Conservation (phyloP, 805 yeast species). For the Wickerhamomyces pijperi region DNA sequence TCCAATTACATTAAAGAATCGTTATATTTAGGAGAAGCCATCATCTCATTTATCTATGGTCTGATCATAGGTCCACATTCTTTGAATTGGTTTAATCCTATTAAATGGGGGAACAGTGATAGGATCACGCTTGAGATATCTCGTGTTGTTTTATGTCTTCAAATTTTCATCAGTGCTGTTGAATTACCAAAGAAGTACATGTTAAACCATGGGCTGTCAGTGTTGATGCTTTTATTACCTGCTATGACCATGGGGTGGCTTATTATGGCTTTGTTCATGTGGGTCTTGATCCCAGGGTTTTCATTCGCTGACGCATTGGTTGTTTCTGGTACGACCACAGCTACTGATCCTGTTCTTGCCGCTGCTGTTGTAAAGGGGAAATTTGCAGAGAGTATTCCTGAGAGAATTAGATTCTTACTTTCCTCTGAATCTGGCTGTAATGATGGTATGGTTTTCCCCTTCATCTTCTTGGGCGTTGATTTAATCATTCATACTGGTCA, state of each 20-base stretch:
- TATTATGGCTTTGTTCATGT: constrained; percentile 66
- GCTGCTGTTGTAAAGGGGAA: constrained; percentile 93
- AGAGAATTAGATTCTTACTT: constrained; percentile 72
- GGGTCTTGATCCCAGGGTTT: no score
- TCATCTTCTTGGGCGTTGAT: constrained; percentile 61
- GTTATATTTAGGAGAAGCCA: constrained; percentile 83
- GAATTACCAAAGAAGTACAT: constrained; percentile 86
- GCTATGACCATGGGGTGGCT: constrained; percentile 92
- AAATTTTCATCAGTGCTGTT: constrained; percentile 90
- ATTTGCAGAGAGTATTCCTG: constrained; percentile 84
- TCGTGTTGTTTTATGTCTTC: constrained; percentile 73
- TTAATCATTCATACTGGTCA: constrained; percentile 56
- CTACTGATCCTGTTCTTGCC: constrained; percentile 91
- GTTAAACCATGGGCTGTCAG: constrained; percentile 74
- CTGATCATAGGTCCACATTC: constrained; percentile 84
- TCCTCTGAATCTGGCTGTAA: constrained; percentile 86
- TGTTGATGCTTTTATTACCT: constrained; percentile 62
- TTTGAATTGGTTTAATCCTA: constrained; percentile 73
- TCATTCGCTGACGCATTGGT: constrained; percentile 65
- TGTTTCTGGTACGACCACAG: constrained; percentile 82
- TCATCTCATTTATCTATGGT: constrained; percentile 79
- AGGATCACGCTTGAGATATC: constrained; percentile 73
- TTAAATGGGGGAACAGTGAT: constrained; percentile 79
- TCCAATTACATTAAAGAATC: constrained; percentile 77
- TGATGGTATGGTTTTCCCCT: constrained; percentile 95